Evolutionary conservation across 768 basidiomycete species (phyloP).

Genomic region (Boletus patriciae): DNA sequence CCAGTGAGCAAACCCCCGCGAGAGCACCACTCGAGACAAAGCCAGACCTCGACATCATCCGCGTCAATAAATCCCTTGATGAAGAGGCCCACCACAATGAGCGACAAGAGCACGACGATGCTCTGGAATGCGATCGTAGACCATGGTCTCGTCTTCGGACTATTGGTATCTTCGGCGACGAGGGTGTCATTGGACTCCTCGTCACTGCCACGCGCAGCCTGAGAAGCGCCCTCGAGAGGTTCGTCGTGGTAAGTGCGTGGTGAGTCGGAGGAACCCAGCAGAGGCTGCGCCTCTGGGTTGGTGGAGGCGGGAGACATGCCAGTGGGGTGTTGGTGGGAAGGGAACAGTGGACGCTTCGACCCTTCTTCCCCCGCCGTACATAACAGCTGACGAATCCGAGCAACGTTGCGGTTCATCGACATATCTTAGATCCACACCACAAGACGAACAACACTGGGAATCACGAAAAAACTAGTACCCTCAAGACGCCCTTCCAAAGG

Average conservation of each 20-base stretch:
- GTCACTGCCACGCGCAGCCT: slow-evolving; percentile 5
- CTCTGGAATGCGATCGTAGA: slow-evolving; percentile 28
- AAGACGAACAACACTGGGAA: too few species aligned
- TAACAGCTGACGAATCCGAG: not conserved
- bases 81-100: slow-evolving; percentile 48
- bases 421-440: too few species aligned
- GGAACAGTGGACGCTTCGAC: not conserved
- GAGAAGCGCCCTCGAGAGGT: not conserved
- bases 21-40: slow-evolving; percentile 20
- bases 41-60: slow-evolving; percentile 62
- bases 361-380: not conserved
- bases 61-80: slow-evolving; percentile 72
- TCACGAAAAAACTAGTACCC: too few species aligned
- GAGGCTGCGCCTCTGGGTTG: slow-evolving; percentile 23
- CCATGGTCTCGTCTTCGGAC: slow-evolving; percentile 13
- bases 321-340: slow-evolving; percentile 5
- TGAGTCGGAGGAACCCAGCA: slow-evolving; percentile 20
- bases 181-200: slow-evolving; percentile 18
- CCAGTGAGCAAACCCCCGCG: slow-evolving; percentile 44
- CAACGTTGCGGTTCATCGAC: too few species aligned
- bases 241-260: slow-evolving; percentile 18
- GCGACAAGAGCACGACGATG: slow-evolving; percentile 36
- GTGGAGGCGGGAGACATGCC: slow-evolving; percentile 22
- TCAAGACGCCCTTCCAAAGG: too few species aligned
- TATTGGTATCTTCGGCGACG: not conserved